phyloP scores from a whole-genome alignment of 306 rosid species.

The Vigna angularis region DNA sequence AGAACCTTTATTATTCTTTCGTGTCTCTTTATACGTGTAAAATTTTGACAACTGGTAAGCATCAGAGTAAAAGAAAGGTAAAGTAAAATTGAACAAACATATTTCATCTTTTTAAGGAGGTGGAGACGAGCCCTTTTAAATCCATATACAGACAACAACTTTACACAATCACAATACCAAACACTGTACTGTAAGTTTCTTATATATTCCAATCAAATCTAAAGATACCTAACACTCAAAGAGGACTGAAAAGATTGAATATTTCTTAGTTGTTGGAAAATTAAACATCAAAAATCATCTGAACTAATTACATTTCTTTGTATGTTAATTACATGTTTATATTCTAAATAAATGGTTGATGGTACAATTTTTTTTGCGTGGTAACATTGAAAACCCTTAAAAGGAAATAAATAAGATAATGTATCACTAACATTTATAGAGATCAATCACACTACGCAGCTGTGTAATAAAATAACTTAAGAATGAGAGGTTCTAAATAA shows the following conservation, averaged over 20 bases:
- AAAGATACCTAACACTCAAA: neutral
- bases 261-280: neutral
- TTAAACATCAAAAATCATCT: neutral
- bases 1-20: neutral
- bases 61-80: neutral
- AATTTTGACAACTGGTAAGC: neutral
- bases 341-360: neutral
- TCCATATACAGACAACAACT: slow-evolving; percentile 4
- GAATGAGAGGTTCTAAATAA: neutral
- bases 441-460: too few species aligned
- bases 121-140: neutral
- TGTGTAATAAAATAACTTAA: slow-evolving; percentile 8
- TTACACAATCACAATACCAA: neutral
- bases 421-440: too few species aligned
- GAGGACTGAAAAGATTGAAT: neutral
- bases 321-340: neutral
- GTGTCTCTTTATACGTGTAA: neutral
- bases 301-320: neutral
- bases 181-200: neutral
- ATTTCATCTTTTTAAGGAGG: slow-evolving; percentile 4
- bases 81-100: neutral
- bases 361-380: neutral
- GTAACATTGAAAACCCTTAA: neutral
- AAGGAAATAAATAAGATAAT: too few species aligned
- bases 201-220: neutral